Percentiles rank a stretch among this genome's conserved stretches.
Conservation (phyloP, 2,329 filamentous ascomycete species). For the Chaetomium strumarium region DNA sequence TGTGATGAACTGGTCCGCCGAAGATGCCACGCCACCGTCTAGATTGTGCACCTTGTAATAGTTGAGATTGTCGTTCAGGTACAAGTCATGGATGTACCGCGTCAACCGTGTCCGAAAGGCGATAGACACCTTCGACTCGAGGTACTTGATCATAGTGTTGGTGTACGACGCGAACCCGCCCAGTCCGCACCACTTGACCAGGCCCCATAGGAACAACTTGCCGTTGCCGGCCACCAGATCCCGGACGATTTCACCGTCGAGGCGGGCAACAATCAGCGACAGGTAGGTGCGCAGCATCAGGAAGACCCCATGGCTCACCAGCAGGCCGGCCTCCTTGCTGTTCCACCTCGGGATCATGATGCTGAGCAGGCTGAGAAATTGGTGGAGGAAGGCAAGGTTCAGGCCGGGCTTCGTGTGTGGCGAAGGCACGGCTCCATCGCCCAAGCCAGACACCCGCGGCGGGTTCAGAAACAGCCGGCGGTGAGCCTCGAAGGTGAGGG, state of each 20-base stretch:
- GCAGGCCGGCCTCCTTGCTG: slow-evolving; percentile 87
- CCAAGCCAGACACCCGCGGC: slow-evolving; percentile 72
- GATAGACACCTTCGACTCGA: slow-evolving; percentile 97
- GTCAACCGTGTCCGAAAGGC: slow-evolving; percentile 94
- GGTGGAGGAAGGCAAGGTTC: slow-evolving; percentile 92
- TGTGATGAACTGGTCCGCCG: slow-evolving; percentile 94
- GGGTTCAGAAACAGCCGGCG: slow-evolving; percentile 88
- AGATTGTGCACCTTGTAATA: slow-evolving; percentile 94
- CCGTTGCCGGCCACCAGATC: slow-evolving; percentile 95
- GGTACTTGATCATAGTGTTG: slow-evolving; percentile 97
- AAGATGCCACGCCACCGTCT: slow-evolving; percentile 86
- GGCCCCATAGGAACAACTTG: slow-evolving; percentile 78
- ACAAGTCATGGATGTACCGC: slow-evolving; percentile 93
- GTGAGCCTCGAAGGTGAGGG: slow-evolving; percentile 93
- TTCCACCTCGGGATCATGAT: slow-evolving; percentile 97
- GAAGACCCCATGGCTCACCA: slow-evolving; percentile 85
- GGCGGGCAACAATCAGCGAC: slow-evolving; percentile 81
- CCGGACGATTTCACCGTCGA: slow-evolving; percentile 93
- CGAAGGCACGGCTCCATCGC: slow-evolving; percentile 71
- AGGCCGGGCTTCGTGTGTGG: slow-evolving; percentile 88
- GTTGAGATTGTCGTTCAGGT: slow-evolving; percentile 88
- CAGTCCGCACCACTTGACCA: slow-evolving; percentile 91
- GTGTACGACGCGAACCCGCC: slow-evolving; percentile 93
- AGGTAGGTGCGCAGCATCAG: slow-evolving; percentile 89
- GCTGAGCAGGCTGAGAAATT: slow-evolving; percentile 91